A percentile compares a stretch with the other conserved stretches of the same genome.
Conservation (phyloP, 2,329 filamentous ascomycete genomes). For the Fusarium liriodendri region DNA sequence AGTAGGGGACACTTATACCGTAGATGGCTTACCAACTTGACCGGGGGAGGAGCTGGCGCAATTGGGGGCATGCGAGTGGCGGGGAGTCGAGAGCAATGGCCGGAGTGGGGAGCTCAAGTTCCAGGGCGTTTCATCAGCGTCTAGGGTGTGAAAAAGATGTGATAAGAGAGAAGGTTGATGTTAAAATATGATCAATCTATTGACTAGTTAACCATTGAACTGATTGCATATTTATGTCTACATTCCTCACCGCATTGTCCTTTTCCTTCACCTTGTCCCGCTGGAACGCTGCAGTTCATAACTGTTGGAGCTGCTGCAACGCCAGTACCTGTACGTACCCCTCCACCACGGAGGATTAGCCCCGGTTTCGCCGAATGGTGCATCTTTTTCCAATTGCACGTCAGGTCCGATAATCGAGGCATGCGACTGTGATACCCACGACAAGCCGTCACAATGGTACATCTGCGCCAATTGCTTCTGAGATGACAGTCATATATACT, state of each 20-base stretch:
- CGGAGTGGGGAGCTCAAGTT: slow-evolving; percentile 35
- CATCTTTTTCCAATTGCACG: slow-evolving; percentile 36
- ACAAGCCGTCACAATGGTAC: slow-evolving; percentile 40
- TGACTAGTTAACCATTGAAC: not conserved
- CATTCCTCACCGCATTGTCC: not conserved
- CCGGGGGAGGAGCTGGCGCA: slow-evolving; percentile 37
- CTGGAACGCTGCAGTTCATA: not conserved
- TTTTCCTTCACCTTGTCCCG: not conserved
- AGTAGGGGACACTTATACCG: slow-evolving; percentile 43
- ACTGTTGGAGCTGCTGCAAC: not conserved
- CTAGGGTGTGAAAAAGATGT: not conserved
- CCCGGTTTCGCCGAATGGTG: slow-evolving; percentile 42
- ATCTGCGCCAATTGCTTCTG: not conserved
- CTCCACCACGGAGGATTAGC: slow-evolving; percentile 34
- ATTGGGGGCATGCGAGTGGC: slow-evolving; percentile 27
- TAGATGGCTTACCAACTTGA: slow-evolving; percentile 23
- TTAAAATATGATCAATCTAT: not conserved
- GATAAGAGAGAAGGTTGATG: not conserved
- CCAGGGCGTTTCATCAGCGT: slow-evolving; percentile 32
- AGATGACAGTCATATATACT: not conserved
- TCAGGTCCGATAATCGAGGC: slow-evolving; percentile 31
- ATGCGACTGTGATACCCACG: slow-evolving; percentile 36
- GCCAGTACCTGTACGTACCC: not conserved
- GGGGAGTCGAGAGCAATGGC: slow-evolving; percentile 13
- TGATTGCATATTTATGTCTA: not conserved